phyloP scores from a whole-genome alignment of 352 stramenopile species.

The Globisporangium nodosum region DNA sequence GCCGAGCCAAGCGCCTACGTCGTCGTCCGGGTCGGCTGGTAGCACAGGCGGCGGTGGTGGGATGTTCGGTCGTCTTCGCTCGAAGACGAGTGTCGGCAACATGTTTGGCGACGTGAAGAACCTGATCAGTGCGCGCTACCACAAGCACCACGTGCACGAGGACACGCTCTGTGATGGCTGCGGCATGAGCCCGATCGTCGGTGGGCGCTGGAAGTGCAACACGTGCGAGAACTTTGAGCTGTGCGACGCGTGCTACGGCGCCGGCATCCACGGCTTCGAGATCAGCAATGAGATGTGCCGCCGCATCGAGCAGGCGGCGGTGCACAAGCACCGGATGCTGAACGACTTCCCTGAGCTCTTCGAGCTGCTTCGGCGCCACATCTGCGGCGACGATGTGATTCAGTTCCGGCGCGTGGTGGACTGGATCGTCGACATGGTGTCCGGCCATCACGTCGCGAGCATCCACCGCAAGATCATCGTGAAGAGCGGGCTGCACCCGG shows the following conservation, averaged over 20 bases:
- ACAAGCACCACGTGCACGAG: constrained; percentile 70
- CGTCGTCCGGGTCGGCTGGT: constrained; percentile 9
- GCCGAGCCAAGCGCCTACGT: constrained; percentile 15
- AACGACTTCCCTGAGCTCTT: constrained; percentile 62
- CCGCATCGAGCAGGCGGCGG: constrained; percentile 48
- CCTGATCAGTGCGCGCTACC: constrained; percentile 34
- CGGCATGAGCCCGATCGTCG: constrained; percentile 70
- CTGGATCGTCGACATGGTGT: constrained; percentile 67
- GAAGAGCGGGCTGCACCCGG: constrained; percentile 64
- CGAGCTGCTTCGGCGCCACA: constrained; percentile 58
- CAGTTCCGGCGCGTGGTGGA: constrained; percentile 63
- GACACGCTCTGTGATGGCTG: constrained; percentile 78
- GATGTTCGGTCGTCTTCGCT: constrained; percentile 44
- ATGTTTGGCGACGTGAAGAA: constrained; percentile 64
- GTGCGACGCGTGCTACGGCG: constrained; percentile 62
- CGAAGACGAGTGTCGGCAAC: constrained; percentile 34
- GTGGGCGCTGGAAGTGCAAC: constrained; percentile 71
- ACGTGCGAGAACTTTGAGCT: constrained; percentile 65
- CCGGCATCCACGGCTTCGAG: constrained; percentile 65
- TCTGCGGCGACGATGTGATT: constrained; percentile 64
- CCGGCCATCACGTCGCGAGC: constrained; percentile 34
- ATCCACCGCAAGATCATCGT: constrained; percentile 68
- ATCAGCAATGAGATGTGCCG: constrained; percentile 66
- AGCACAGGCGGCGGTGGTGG: constrained; percentile 20
- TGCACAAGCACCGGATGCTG: constrained; percentile 44